Percentiles rank a stretch among this genome's conserved stretches.
phyloP scores from a whole-genome alignment of 768 basidiomycete species.

The Trametes cinnabarina region DNA sequence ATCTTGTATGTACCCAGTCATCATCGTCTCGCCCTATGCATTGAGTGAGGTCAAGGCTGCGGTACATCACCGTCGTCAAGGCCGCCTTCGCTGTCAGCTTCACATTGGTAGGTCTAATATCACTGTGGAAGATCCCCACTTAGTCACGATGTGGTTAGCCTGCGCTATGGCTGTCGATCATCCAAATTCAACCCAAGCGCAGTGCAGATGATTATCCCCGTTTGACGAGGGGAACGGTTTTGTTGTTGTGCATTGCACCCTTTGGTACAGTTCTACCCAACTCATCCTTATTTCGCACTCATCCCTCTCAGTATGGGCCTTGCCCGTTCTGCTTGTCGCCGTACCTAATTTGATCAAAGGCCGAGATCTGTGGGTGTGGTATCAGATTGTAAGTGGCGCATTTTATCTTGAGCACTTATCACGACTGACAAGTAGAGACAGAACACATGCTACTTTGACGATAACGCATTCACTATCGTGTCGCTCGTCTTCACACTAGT shows the following conservation, averaged over 20 bases:
- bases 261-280: conserved; percentile 9
- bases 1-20: conserved; percentile 15
- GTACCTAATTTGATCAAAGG: conserved; percentile 7
- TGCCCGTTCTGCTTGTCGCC: conserved; percentile 19
- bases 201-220: conserved; percentile 18
- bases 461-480: conserved; percentile 16
- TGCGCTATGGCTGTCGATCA: conserved; percentile 15
- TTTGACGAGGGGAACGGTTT: conserved; percentile 10
- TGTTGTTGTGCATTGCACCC: conserved; percentile 16
- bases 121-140: neutral
- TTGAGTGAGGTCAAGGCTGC: conserved; percentile 4
- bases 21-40: no score
- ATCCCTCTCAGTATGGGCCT: conserved; percentile 17
- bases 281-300: neutral
- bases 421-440: neutral
- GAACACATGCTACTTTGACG: conserved; percentile 20
- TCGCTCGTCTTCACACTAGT: conserved; percentile 19
- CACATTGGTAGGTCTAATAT: conserved; percentile 13
- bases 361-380: neutral
- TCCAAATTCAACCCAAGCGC: conserved; percentile 7
- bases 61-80: conserved; percentile 23
- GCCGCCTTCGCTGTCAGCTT: conserved; percentile 26
- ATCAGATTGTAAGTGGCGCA: conserved; percentile 1
- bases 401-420: no score
- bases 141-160: conserved; percentile 9